Base-by-base conservation (phyloP, 495 filamentous ascomycete genomes). In the Emericellopsis terricola region DNA sequence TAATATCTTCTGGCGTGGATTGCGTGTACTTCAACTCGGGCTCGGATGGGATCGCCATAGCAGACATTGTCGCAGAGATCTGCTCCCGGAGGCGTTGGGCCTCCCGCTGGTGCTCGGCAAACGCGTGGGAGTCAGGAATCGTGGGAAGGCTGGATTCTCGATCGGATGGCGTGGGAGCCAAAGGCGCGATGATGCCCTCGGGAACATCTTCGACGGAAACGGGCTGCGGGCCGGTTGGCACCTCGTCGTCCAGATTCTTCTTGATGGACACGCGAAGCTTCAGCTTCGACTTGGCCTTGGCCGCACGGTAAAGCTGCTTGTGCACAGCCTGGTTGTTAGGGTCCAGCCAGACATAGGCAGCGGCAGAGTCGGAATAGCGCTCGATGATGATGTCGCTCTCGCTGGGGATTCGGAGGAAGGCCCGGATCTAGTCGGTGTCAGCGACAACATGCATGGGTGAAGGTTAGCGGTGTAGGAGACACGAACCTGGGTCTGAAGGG, bases 201-300 rank as follows among this genome's bases (percentile, higher is more conserved):
- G 43, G 44, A 31, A 52, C 57, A 38, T 63, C 56, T 34, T 64
- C 59, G 27, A 64, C 43, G 15, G 50, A 56, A 16, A 50, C 59
- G 14, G 56, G 56, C 46, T 53, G 58, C n/a, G 59, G 57, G 2
- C 34, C 34, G 18, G 27, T 33, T 26, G 37, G 31, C n/a, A 40
- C 24, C 26, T 42, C 40, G 3, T 43, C 38, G 31, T 48, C 15
- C 6, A 21, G n/a, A 14, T 8, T 14, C n/a, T n/a, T n/a, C 38
- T 45, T 50, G 23, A 61, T 51, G 13, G 71, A 85, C 31, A 78
- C 82, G 42, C 75, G 78, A 32, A 99, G 71, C 48, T 86, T 82
- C 39, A 99, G 75, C 76, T 94, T 99, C 37, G 85, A 73, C 68
- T 99, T 99, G 13, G 89, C 89, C 59, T 94, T 99, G 40, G 91